phyloP scores from a whole-genome alignment of 1,284 basidiomycete species.

The Cryptococcus sp. region DNA sequence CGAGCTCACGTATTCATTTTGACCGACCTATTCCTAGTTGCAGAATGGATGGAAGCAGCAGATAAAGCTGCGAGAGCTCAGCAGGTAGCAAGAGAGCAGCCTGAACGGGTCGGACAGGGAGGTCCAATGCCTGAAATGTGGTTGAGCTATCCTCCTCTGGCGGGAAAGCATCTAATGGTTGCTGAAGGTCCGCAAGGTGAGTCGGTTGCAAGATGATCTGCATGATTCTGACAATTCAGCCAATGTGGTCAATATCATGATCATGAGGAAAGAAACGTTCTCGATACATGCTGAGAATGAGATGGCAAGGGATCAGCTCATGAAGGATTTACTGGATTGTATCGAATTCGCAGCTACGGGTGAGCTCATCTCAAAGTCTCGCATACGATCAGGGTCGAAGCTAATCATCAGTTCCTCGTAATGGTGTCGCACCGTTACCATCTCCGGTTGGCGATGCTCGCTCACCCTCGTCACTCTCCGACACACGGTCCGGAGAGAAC shows the following conservation, averaged over 20 bases:
- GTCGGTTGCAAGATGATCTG: constrained; percentile 18
- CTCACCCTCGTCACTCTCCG: constrained; percentile 24
- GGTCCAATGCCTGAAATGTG: constrained; percentile 75
- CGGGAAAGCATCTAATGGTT: constrained; percentile 86
- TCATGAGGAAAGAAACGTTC: constrained; percentile 86
- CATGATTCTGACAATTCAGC: constrained; percentile 49
- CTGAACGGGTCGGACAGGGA: constrained; percentile 45
- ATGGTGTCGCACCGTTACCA: constrained; percentile 6
- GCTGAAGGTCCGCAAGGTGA: constrained; percentile 54
- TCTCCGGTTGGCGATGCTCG: constrained; percentile 15
- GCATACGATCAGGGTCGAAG: neutral
- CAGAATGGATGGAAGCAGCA: constrained; percentile 69
- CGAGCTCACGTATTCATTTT: constrained; percentile 84
- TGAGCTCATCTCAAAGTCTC: constrained; percentile 48
- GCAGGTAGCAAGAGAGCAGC: constrained; percentile 39
- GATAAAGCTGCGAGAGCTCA: constrained; percentile 53
- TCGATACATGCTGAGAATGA: constrained; percentile 62
- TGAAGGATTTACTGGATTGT: constrained; percentile 75
- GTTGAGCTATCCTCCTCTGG: constrained; percentile 90
- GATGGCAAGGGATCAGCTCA: constrained; percentile 61
- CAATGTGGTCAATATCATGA: constrained; percentile 67
- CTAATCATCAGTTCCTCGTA: neutral
- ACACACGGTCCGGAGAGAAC: constrained; percentile 15
- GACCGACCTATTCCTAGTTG: constrained; percentile 86
- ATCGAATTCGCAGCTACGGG: constrained; percentile 71